Conservation (phyloP, 2,329 filamentous ascomycete genomes). For the Cordyceps fumosorosea region DNA sequence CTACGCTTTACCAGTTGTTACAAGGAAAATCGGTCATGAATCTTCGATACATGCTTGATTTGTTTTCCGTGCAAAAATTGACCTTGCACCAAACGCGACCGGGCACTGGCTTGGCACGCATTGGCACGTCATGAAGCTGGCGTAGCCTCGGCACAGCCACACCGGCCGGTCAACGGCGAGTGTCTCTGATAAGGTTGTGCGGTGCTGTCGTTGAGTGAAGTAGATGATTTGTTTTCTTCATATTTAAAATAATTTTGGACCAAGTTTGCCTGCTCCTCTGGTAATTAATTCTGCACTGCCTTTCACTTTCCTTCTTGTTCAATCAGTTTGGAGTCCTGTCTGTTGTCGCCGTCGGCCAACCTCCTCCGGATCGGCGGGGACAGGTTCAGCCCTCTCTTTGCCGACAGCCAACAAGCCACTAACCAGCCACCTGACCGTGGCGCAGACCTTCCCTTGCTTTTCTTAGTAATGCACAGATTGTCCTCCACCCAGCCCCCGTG, state of each 20-base stretch:
- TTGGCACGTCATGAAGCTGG: conserved; percentile 11
- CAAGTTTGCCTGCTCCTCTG: no score
- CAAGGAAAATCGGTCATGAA: not conserved
- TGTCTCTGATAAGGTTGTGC: not conserved
- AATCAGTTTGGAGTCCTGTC: not conserved
- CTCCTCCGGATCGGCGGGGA: conserved; percentile 5
- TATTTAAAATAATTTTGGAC: no score
- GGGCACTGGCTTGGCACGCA: not conserved
- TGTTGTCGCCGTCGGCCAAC: not conserved
- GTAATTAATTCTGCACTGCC: not conserved
- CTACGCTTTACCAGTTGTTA: not conserved
- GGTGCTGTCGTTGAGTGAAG: not conserved
- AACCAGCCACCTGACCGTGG: not conserved
- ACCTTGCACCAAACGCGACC: not conserved
- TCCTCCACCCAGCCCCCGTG: not conserved
- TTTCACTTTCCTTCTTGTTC: not conserved
- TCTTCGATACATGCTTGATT: not conserved
- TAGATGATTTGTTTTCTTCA: not conserved
- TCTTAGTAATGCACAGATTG: not conserved
- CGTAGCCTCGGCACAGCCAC: conserved; percentile 13
- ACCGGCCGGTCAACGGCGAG: not conserved
- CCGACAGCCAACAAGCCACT: not conserved
- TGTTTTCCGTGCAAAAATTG: not conserved
- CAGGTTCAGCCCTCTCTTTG: conserved; percentile 2
- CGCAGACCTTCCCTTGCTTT: not conserved